Percentiles rank a stretch among this genome's conserved stretches.
Evolutionary conservation across 2,329 filamentous ascomycete species (phyloP).

Genomic region (Hymenoscyphus albidus): DNA sequence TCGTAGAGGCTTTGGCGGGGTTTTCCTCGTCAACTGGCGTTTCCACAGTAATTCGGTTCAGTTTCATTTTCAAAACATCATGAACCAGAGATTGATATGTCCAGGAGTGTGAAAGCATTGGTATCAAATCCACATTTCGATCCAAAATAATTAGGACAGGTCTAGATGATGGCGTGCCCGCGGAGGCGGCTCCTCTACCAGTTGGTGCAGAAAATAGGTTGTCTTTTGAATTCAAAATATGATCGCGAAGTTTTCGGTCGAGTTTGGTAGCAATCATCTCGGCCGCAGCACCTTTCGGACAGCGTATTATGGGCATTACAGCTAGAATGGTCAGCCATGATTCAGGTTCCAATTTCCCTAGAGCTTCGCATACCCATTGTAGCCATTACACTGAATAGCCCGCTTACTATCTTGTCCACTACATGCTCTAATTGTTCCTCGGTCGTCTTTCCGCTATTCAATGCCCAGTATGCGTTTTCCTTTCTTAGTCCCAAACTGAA

Average conservation of each 20-base stretch:
- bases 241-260: conserved; percentile 91
- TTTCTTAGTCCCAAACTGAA: conserved; percentile 94
- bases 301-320: conserved; percentile 91
- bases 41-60: conserved; percentile 94
- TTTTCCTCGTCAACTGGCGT: conserved; percentile 74
- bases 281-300: conserved; percentile 86
- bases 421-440: conserved; percentile 86
- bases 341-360: not conserved
- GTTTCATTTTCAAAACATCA: conserved; percentile 71
- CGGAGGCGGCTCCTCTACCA: conserved; percentile 53
- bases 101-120: conserved; percentile 98
- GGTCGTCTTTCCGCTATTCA: conserved; percentile 88
- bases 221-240: conserved; percentile 95
- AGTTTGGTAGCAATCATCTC: conserved; percentile 93
- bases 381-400: conserved; percentile 96
- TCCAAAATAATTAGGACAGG: conserved; percentile 93
- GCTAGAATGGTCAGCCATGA: conserved; percentile 46
- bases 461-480: conserved; percentile 86
- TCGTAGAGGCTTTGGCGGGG: conserved; percentile 69
- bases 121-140: conserved; percentile 90
- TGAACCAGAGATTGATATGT: conserved; percentile 81
- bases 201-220: conserved; percentile 74
- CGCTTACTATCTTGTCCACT: conserved; percentile 88
- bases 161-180: conserved; percentile 66
- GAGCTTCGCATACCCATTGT: conserved; percentile 71